A percentile compares a stretch with the other conserved stretches of the same genome.
phyloP scores from a whole-genome alignment of 1,139 yeast species.

The Arxiozyma bovina region DNA sequence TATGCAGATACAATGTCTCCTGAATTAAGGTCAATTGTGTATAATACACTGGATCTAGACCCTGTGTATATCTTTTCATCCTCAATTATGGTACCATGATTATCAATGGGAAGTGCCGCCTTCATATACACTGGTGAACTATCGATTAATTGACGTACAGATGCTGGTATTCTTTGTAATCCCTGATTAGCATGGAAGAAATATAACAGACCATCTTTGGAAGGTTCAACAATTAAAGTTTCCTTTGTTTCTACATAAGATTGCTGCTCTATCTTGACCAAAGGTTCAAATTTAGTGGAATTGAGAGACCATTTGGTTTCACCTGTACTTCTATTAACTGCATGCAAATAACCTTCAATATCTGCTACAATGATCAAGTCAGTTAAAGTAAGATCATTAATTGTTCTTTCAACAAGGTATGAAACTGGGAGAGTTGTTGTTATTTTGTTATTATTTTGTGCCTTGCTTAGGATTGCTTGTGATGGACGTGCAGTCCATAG shows the following conservation, averaged over 20 bases:
- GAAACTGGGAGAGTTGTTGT: slow-evolving; percentile 6
- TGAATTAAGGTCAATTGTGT: slow-evolving; percentile 61
- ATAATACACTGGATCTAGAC: slow-evolving; percentile 64
- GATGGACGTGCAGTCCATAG: neutral
- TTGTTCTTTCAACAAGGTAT: slow-evolving; percentile 12
- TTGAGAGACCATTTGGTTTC: slow-evolving; percentile 68
- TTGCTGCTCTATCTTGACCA: slow-evolving; percentile 23
- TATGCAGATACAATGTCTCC: slow-evolving; percentile 71
- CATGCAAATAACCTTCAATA: slow-evolving; percentile 83
- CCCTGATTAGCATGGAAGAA: slow-evolving; percentile 75
- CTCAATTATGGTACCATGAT: slow-evolving; percentile 35
- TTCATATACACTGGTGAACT: slow-evolving; percentile 74
- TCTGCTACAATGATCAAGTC: slow-evolving; percentile 66
- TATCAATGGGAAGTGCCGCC: slow-evolving; percentile 32
- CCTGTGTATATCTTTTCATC: slow-evolving; percentile 92
- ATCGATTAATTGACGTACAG: slow-evolving; percentile 67
- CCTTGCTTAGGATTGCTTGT: neutral
- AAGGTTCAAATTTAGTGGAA: slow-evolving; percentile 30
- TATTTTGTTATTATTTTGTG: neutral
- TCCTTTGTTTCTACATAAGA: slow-evolving; percentile 19
- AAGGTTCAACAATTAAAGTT: slow-evolving; percentile 85
- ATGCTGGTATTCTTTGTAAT: slow-evolving; percentile 70
- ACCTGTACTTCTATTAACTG: slow-evolving; percentile 71
- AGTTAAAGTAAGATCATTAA: slow-evolving; percentile 34
- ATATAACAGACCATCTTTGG: slow-evolving; percentile 76